Evolutionary conservation across 2,329 filamentous ascomycete species (phyloP).

Genomic region (Penicillium sp.): DNA sequence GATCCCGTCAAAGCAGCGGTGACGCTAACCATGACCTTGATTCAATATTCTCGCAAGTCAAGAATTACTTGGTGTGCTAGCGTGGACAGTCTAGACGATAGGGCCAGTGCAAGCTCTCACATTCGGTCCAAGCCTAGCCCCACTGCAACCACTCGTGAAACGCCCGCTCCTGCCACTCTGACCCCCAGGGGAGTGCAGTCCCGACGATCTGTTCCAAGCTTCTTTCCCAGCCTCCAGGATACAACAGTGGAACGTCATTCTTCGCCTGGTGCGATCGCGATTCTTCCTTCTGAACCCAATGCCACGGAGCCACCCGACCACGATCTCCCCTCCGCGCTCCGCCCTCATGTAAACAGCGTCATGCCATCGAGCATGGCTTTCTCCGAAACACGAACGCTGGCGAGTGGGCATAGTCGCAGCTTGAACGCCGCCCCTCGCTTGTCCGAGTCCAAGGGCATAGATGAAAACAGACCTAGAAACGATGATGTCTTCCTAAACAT

Average conservation of each 20-base stretch:
- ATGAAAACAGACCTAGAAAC: constrained; percentile 40
- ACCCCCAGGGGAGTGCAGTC: constrained; percentile 43
- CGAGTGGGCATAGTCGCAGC: constrained; percentile 27
- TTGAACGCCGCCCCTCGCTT: constrained; percentile 27
- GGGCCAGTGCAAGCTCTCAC: neutral
- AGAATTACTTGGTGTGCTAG: neutral
- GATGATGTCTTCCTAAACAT: constrained; percentile 51
- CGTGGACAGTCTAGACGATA: neutral
- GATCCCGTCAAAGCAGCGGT: constrained; percentile 8
- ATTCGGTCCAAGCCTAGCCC: constrained; percentile 18
- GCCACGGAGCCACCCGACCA: constrained; percentile 29
- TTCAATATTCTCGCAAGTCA: neutral
- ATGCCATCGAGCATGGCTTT: constrained; percentile 36
- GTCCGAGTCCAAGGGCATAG: constrained; percentile 33
- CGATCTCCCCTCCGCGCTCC: constrained; percentile 21
- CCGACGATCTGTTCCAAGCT: constrained; percentile 31
- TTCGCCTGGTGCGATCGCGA: neutral
- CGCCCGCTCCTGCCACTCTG: constrained; percentile 46
- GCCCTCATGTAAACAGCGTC: constrained; percentile 32
- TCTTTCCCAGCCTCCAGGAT: constrained; percentile 22
- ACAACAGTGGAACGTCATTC: neutral
- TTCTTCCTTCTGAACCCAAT: constrained; percentile 25
- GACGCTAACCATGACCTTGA: neutral
- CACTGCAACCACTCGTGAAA: constrained; percentile 52
- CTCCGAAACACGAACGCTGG: constrained; percentile 27